These are phyloP conservation scores for Gossypium rotundifolium DNA, from an alignment of 345 rosid genomes.

Conservation along the genomic window DNA sequence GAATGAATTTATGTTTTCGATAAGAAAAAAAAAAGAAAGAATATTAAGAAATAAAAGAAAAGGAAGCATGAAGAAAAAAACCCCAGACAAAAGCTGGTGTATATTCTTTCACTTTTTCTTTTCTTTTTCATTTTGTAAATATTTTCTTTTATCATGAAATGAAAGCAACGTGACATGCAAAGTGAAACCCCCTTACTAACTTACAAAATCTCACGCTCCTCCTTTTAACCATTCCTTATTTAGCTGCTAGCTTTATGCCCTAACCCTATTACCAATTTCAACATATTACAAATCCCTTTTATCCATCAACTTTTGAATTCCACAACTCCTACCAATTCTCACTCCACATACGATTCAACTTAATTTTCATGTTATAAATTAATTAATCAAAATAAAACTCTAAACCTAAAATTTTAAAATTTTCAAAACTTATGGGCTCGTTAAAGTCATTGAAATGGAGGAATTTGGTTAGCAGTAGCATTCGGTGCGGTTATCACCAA, in stretches of 20 bases:
- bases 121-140: background rate
- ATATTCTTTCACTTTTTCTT: background rate
- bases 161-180: background rate
- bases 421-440: too few species aligned
- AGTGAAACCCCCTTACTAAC: background rate
- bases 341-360: too few species aligned
- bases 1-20: too few species aligned
- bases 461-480: background rate
- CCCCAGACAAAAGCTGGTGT: constrained; percentile 10
- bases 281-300: background rate
- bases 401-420: too few species aligned
- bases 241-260: background rate
- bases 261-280: background rate
- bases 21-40: too few species aligned
- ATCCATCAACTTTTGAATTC: background rate
- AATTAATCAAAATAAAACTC: too few species aligned
- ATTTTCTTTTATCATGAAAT: background rate
- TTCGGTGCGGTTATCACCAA: background rate
- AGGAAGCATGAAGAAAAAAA: background rate
- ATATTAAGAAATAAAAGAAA: too few species aligned
- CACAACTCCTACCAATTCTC: background rate
- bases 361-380: too few species aligned
- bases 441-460: background rate
- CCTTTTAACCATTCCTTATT: background rate
- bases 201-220: background rate